Evolutionary conservation across 2,329 filamentous ascomycete species (phyloP), one percentile per base, ranked within the genome.

Genomic region (Clonostachys chloroleuca): DNA sequence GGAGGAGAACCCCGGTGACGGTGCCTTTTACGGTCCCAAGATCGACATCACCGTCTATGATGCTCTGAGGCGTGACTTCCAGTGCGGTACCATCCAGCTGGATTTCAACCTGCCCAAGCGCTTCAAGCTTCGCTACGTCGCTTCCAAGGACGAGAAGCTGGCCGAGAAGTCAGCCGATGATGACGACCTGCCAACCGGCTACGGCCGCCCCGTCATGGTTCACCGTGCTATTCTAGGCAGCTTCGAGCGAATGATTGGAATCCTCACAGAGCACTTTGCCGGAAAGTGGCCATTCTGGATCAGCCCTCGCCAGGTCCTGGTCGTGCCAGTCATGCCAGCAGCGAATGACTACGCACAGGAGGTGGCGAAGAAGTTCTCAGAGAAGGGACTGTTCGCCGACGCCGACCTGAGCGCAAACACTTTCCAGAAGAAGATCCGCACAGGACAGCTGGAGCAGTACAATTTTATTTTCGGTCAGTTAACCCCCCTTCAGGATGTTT

Each of bases 11-110:
- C 87, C 90, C 50, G 94, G 92, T 48, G 94, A 99, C 59, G 94
- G 94, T 62, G 94, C 94, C 46, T 99, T 97, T 72, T 99, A 99
- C 66, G 94, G 94, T 2, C 94, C 94, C 45, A 99, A 99, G 81
- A 96, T 97, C 58, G 94, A 99, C 59, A 94, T 99, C 61, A 95
- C 89, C 51, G 92, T 99, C 60, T 86, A 84, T 45, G 92, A 96
- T 68, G 89, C 89, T 42, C 75, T 96, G 55, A 83, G 84, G 67
- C 82, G 92, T 64, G 89, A 68, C 47, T 62, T 64, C 52, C 66
- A 69, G 57, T 69, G 66, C 52, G 66, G 92, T 57, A 97, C 92
- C 12, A 95, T 97, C 56, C 92, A 97, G 71, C 87, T 96, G 62
- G 91, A 91, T 66, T 96, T 96, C 70, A 87, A 89, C 60, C 80